phyloP scores from a whole-genome alignment of 1,284 basidiomycete genomes.

The Coniferiporia weirii region DNA sequence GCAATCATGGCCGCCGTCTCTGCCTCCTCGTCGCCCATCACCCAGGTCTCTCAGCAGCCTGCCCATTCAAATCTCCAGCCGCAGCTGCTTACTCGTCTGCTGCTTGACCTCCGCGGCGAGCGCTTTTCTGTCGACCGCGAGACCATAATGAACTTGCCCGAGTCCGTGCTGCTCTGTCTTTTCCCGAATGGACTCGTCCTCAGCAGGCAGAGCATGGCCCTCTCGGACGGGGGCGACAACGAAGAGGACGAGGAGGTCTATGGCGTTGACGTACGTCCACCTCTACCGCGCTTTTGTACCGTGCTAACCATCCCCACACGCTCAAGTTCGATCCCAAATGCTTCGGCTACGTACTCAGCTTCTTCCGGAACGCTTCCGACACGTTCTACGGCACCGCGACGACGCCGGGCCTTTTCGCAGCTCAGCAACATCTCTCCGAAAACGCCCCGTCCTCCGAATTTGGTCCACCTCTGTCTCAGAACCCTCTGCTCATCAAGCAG shows the following conservation, averaged over 20 bases:
- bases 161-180: slow-evolving; percentile 93
- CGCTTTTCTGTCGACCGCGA: slow-evolving; percentile 96
- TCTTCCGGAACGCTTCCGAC: slow-evolving; percentile 86
- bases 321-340: slow-evolving; percentile 93
- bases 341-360: slow-evolving; percentile 88
- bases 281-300: slow-evolving; percentile 15
- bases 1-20: slow-evolving; percentile 42
- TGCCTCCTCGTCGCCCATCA: slow-evolving; percentile 73
- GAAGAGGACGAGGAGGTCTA: slow-evolving; percentile 94
- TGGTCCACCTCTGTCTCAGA: slow-evolving; percentile 63
- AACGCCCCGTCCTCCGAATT: slow-evolving; percentile 57
- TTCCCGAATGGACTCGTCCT: slow-evolving; percentile 97
- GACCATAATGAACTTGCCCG: slow-evolving; percentile 97
- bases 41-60: slow-evolving; percentile 75
- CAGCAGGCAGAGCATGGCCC: slow-evolving; percentile 74
- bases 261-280: slow-evolving; percentile 81
- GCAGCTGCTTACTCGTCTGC: slow-evolving; percentile 79
- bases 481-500: slow-evolving; percentile 92
- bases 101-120: slow-evolving; percentile 87
- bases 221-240: slow-evolving; percentile 69
- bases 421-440: slow-evolving; percentile 76
- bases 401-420: slow-evolving; percentile 68
- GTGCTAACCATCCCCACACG: neutral
- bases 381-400: slow-evolving; percentile 87
- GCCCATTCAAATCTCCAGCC: slow-evolving; percentile 72